Conservation (phyloP, 2,329 filamentous ascomycete genomes). For the Aurifilum marmelostoma region DNA sequence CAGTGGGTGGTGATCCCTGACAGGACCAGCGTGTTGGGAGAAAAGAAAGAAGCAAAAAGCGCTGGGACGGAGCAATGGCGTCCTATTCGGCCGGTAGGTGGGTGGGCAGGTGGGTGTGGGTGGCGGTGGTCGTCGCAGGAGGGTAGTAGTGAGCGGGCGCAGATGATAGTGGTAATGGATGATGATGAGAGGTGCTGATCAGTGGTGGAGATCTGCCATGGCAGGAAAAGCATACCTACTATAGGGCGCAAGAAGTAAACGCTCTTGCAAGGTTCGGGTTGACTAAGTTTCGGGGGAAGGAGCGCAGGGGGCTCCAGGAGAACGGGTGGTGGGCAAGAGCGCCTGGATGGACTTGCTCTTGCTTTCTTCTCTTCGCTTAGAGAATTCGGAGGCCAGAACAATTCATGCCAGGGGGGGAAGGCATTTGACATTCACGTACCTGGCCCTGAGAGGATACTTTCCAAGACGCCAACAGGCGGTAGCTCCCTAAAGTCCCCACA, state of each 20-base stretch:
- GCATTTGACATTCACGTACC: not conserved
- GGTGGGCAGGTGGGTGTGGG: too few relatives aligned
- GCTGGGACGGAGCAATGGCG: not conserved
- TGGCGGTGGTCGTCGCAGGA: not conserved
- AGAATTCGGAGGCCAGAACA: constrained; percentile 13
- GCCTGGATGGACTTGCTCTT: not conserved
- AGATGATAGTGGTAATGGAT: not conserved
- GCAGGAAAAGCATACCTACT: not conserved
- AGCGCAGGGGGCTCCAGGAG: not conserved
- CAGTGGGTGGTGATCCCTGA: not conserved
- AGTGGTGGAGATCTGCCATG: not conserved
- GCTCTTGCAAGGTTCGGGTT: not conserved
- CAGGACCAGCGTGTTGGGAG: constrained; percentile 12
- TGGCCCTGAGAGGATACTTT: not conserved
- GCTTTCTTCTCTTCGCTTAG: not conserved
- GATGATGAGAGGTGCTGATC: not conserved
- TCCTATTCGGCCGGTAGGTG: not conserved
- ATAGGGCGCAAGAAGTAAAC: not conserved
- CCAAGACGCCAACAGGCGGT: not conserved
- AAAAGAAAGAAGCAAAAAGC: not conserved
- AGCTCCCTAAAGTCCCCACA: not conserved
- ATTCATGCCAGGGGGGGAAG: not conserved
- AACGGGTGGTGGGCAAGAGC: too few relatives aligned
- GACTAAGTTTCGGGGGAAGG: not conserved
- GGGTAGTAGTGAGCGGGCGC: not conserved